Evolutionary conservation across 257 asterid genomes (phyloP).

Genomic region (Nicotiana sylvestris): DNA sequence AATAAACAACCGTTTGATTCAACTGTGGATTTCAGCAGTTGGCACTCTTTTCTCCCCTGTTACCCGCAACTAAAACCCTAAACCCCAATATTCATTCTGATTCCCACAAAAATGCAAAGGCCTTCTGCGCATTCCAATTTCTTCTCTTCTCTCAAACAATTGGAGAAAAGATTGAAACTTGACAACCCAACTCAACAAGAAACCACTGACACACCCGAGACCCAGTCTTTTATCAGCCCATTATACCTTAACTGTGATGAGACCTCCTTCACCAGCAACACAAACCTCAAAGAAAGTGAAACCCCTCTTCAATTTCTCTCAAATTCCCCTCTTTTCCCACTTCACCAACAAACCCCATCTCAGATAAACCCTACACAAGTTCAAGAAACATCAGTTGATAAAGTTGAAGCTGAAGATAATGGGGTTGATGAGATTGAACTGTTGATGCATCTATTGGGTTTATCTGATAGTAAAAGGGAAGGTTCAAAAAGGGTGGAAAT

Average conservation of each 20-base stretch:
- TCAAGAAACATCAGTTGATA: conserved; percentile 2
- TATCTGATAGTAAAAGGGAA: conserved; percentile 23
- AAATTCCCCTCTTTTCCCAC: conserved; percentile 32
- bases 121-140: conserved; percentile 32
- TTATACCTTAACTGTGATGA: conserved; percentile 37
- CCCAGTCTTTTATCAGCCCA: conserved; percentile 43
- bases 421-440: conserved; percentile 37
- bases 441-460: conserved; percentile 42
- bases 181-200: conserved; percentile 23
- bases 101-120: conserved; percentile 7
- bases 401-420: conserved; percentile 13
- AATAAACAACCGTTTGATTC: too few species aligned
- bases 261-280: conserved; percentile 18
- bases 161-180: conserved; percentile 58
- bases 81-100: neutral
- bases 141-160: conserved; percentile 52
- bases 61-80: neutral
- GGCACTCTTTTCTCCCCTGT: too few species aligned
- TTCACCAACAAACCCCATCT: conserved; percentile 19
- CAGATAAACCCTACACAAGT: conserved; percentile 8
- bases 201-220: neutral
- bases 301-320: conserved; percentile 41
- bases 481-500: conserved; percentile 11
- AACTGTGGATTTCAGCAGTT: too few species aligned
- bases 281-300: conserved; percentile 46